Base-by-base conservation (phyloP, 352 stramenopile genomes). In the Phytophthora cryptogea region DNA sequence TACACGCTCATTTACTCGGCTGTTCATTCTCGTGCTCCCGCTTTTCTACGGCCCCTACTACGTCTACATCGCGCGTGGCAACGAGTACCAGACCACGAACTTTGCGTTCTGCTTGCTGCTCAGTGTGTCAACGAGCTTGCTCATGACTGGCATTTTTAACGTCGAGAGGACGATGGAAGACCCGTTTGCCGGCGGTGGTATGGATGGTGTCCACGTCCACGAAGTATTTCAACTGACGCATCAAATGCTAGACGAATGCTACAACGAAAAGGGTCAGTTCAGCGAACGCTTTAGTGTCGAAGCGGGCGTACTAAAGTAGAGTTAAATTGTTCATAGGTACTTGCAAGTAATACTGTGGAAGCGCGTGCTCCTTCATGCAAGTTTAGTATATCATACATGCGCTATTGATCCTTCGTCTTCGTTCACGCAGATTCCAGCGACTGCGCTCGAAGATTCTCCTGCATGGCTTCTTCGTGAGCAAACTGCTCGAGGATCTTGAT, bases 101-200 rank as follows among this genome's bases (percentile, higher is more conserved):
- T 94, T 94, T 63, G 80, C 56, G 10, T 94, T 95, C 50, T 90
- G 80, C 44, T 72, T 95, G 13, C 28, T 76, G 31, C 70, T 94
- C 8, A 90, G 81, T 59, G 66, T 86, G 23, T 70, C 91, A 16
- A 95, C 87, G 40, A 94, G 83, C 37, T 68, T 95, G 30, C 69
- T 85, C 35, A 91, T 95, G 80, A 89, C 88, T 39, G 87, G 87
- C n/a, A 82, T 95, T 48, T 94, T 94, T 66, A 95, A 94, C 54
- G 83, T 93, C 13, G 85, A 94, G 42, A 76, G 80, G 47, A 75
- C 79, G 5, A 87, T 96, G 78, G 87, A 94, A 47, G 87, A 96
- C 37, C 87, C 87, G 37, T 94, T 94, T 48, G 73, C 76, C 1
- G 80, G 70, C 7, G 72, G 76, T 28, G 83, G 80, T 7, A 76